These are phyloP conservation scores for Pseudopyrenochaeta lycopersici DNA, from an alignment of 2,329 filamentous ascomycete species.

Conservation along the genomic window DNA sequence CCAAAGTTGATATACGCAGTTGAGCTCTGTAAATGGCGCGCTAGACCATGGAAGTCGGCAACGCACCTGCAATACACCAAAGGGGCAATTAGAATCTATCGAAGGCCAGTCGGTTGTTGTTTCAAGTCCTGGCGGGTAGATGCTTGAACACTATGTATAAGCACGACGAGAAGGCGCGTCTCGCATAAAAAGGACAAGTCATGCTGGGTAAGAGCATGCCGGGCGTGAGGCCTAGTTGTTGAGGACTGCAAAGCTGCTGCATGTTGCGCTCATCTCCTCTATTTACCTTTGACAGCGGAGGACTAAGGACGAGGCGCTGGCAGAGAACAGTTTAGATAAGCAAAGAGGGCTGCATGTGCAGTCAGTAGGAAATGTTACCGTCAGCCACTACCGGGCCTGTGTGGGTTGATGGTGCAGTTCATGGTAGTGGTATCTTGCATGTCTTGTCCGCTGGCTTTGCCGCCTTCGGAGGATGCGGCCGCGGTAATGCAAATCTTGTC, in stretches of 20 bases:
- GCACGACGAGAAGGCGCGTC: conserved; percentile 26
- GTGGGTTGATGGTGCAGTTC: not conserved
- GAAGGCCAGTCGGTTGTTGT: too few relatives aligned
- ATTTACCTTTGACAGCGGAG: not conserved
- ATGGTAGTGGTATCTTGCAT: not conserved
- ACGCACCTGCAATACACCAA: too few relatives aligned
- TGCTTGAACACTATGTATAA: conserved; percentile 25
- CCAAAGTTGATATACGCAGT: too few relatives aligned
- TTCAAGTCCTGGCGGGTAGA: too few relatives aligned
- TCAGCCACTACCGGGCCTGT: conserved; percentile 22
- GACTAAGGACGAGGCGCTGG: not conserved
- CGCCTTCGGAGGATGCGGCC: conserved; percentile 5
- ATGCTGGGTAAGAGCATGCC: conserved; percentile 21
- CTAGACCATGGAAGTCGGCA: too few relatives aligned
- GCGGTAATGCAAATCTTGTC: conserved; percentile 2
- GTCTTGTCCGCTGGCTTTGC: conserved; percentile 2
- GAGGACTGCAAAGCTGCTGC: conserved; percentile 15
- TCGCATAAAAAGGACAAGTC: conserved; percentile 17
- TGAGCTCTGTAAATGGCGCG: too few relatives aligned
- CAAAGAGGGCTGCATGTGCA: conserved; percentile 3
- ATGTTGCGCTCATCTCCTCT: conserved; percentile 37
- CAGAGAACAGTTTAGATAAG: conserved; percentile 1
- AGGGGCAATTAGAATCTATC: too few relatives aligned
- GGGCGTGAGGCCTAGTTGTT: conserved; percentile 7
- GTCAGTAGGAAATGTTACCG: conserved; percentile 11